phyloP scores from a whole-genome alignment of 202 grass and related monocot species.

The Saccharum hybrid region DNA sequence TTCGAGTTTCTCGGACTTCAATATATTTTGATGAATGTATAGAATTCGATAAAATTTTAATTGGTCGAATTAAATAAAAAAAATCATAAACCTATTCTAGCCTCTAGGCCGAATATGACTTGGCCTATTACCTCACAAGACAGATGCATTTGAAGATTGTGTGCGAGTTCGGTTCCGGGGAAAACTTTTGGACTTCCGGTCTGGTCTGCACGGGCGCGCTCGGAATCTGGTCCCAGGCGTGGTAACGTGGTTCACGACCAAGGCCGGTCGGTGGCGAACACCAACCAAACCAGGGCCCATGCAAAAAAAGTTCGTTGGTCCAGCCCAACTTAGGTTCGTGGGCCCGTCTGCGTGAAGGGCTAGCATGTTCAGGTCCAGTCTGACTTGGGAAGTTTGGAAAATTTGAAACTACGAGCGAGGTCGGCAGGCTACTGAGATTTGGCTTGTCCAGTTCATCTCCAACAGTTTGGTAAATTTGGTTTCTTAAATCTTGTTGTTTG shows the following conservation, averaged over 20 bases:
- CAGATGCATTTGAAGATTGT: too few relatives aligned
- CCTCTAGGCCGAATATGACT: too few relatives aligned
- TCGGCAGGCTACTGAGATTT: background rate
- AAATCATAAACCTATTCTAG: too few relatives aligned
- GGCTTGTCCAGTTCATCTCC: background rate
- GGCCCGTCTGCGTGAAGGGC: background rate
- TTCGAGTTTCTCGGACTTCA: too few relatives aligned
- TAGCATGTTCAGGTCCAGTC: background rate
- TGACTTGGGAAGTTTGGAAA: background rate
- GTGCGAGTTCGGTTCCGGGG: too few relatives aligned
- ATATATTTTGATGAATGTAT: too few relatives aligned
- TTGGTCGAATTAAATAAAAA: too few relatives aligned
- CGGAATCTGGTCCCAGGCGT: background rate
- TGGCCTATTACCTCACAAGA: too few relatives aligned
- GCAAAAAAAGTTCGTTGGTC: background rate
- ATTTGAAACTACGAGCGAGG: background rate
- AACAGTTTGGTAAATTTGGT: too few relatives aligned
- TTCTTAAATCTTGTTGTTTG: too few relatives aligned
- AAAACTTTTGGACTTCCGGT: background rate
- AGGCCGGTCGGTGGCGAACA: background rate
- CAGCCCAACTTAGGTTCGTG: constrained; percentile 1
- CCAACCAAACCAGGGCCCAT: background rate
- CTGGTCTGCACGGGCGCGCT: background rate
- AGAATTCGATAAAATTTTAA: too few relatives aligned
- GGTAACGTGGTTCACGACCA: background rate